Percentiles rank a stretch among this genome's conserved stretches.
Evolutionary conservation across 805 yeast genomes (phyloP).

Genomic region (Candida nanaspora): DNA sequence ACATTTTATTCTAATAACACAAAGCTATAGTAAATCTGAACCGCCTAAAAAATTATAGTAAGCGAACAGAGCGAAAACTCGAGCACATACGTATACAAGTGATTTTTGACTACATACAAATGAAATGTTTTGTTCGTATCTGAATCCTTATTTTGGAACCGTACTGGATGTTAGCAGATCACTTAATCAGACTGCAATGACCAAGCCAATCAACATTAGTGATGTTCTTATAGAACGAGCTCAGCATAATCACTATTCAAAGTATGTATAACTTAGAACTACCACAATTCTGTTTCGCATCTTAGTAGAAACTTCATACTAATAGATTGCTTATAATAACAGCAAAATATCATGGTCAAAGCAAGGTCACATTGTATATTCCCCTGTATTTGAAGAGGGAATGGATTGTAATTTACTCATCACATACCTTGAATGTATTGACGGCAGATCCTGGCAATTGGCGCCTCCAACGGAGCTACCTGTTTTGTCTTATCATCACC

Average conservation of each 20-base stretch:
- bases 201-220: conserved; percentile 8
- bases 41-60: too few relatives aligned
- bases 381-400: conserved; percentile 26
- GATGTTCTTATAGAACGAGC: conserved; percentile 18
- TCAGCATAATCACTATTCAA: conserved; percentile 8
- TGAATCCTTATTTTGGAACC: too few relatives aligned
- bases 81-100: too few relatives aligned
- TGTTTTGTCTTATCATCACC: conserved; percentile 10
- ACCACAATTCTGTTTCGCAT: neutral
- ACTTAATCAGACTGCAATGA: too few relatives aligned
- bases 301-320: too few relatives aligned
- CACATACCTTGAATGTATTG: conserved; percentile 64
- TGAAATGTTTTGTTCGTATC: too few relatives aligned
- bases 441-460: conserved; percentile 76
- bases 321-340: too few relatives aligned
- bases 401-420: conserved; percentile 38
- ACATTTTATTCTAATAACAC: neutral
- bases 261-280: conserved; percentile 4
- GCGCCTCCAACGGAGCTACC: conserved; percentile 43
- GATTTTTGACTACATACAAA: too few relatives aligned
- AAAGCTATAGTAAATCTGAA: neutral
- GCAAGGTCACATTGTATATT: conserved; percentile 77
- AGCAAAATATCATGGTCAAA: conserved; percentile 62
- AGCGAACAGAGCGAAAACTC: neutral
- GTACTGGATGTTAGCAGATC: too few relatives aligned